A percentile compares a stretch with the other conserved stretches of the same genome.
phyloP scores from a whole-genome alignment of 192 early-diverging fungal genomes.

The Backusella tarrabulga region DNA sequence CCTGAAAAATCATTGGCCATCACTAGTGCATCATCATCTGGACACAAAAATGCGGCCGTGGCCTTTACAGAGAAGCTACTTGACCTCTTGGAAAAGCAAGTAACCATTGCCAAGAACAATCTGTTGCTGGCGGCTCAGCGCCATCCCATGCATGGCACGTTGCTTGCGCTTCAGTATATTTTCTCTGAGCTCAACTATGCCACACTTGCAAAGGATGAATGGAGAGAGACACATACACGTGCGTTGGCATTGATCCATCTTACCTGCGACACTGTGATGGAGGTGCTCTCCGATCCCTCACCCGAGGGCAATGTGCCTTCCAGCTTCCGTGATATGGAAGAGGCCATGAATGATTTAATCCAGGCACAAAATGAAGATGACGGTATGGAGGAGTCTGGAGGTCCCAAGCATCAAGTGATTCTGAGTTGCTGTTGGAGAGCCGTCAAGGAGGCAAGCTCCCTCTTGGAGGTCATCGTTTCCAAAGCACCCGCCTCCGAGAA shows the following conservation, averaged over 20 bases:
- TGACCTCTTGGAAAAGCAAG: conserved; percentile 46
- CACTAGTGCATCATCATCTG: neutral
- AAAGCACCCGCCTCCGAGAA: conserved; percentile 36
- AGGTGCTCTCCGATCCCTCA: conserved; percentile 72
- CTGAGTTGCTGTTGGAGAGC: conserved; percentile 91
- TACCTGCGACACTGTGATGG: conserved; percentile 60
- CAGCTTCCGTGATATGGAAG: conserved; percentile 71
- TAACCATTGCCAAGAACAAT: conserved; percentile 45
- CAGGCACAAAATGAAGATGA: conserved; percentile 42
- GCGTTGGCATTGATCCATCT: conserved; percentile 49
- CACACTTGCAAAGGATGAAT: conserved; percentile 42
- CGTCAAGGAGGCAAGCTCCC: conserved; percentile 76
- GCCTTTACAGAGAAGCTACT: conserved; percentile 46
- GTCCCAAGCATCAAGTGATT: conserved; percentile 82
- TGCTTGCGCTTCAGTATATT: conserved; percentile 54
- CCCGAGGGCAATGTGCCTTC: conserved; percentile 91
- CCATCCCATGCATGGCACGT: conserved; percentile 55
- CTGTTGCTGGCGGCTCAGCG: conserved; percentile 51
- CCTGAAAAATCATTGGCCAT: neutral
- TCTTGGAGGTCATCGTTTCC: conserved; percentile 51
- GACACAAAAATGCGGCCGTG: neutral
- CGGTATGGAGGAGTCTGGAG: conserved; percentile 38
- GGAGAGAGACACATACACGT: conserved; percentile 50
- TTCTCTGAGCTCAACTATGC: conserved; percentile 64
- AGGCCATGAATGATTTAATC: conserved; percentile 48